Base-by-base conservation (phyloP, 352 stramenopile species). In the Phytopythium ostracodes region DNA sequence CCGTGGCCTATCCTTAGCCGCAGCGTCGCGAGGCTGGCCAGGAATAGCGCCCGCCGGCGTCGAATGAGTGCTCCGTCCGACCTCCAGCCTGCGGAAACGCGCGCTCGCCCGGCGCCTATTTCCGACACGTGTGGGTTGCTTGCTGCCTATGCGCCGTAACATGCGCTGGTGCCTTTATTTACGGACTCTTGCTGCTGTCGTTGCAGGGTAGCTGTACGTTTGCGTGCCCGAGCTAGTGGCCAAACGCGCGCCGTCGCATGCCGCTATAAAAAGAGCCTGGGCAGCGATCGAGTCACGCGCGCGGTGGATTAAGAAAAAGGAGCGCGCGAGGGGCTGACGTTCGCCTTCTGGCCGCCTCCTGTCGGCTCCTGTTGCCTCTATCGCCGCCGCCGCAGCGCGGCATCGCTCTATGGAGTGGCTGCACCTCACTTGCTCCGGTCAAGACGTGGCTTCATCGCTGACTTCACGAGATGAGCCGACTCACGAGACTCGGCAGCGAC, bases 401-500 rank as follows among this genome's bases (percentile, higher is more conserved):
- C 4, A 14, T 31, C 44, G 44, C 44, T 52, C 22, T 52, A 52
- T 52, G 46, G 46, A 52, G 22, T 52, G 46, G 35, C 22, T 51
- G 44, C 44, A 6, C 44, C 22, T 51, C n/a, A 6, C 46, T 18
- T 33, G 46, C 24, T 52, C 46, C 64, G 25, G 51, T 54, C 4
- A 63, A 44, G 0, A 70, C 52, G 29, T 44, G 31, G 33, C 51
- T 43, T 29, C 18, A 20, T 15, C 2, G 3, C 17, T 5, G 25
- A 42, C 25, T 22, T 31, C 11, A 15, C 51, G 8, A 27, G 8
- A 81, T 81, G 73, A 70, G 65, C 53, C 65, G 70, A 17, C 51
- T 81, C 50, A 81, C 49, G 57, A 68, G 70, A 11, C 36, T 81
- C 18, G 73, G 65, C 8, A 76, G 69, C 22, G 71, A 81, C 40